A percentile compares a stretch with the other conserved stretches of the same genome.
These are phyloP conservation scores for Nasturtium officinale DNA, from an alignment of 345 rosid genomes.

Conservation along the genomic window DNA sequence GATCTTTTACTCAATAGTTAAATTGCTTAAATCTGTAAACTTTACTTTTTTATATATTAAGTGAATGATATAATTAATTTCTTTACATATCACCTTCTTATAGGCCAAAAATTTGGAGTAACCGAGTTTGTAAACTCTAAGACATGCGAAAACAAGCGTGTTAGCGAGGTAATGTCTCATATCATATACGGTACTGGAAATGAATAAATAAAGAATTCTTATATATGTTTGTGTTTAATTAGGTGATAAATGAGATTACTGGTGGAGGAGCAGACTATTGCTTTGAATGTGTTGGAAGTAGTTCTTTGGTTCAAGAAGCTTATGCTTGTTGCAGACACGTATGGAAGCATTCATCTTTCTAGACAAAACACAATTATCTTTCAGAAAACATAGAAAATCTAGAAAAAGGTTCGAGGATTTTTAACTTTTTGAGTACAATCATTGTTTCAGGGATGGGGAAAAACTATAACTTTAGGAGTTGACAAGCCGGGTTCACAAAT, in stretches of 20 bases:
- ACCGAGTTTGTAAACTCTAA: constrained; percentile 69
- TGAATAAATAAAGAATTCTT: not conserved
- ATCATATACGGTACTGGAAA: not conserved
- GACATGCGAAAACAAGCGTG: constrained; percentile 51
- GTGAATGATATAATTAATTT: not conserved
- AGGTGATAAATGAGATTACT: constrained; percentile 70
- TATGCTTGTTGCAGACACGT: constrained; percentile 75
- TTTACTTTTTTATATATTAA: not conserved
- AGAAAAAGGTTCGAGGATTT: not conserved
- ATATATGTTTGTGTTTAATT: not conserved
- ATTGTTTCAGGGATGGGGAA: constrained; percentile 80
- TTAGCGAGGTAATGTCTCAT: constrained; percentile 57
- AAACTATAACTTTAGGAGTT: constrained; percentile 77
- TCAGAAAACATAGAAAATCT: not conserved
- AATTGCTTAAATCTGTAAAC: not conserved
- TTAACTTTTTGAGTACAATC: not conserved
- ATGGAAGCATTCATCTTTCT: constrained; percentile 5
- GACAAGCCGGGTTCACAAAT: constrained; percentile 65
- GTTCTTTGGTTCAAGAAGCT: constrained; percentile 66
- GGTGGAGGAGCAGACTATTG: constrained; percentile 82
- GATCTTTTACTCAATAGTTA: not conserved
- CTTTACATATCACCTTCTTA: not conserved
- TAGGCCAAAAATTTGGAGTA: constrained; percentile 74
- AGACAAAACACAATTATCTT: not conserved
- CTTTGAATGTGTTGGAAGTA: constrained; percentile 73